Conservation (phyloP, 768 basidiomycete genomes). For the Xerocomellus amylosporus region DNA sequence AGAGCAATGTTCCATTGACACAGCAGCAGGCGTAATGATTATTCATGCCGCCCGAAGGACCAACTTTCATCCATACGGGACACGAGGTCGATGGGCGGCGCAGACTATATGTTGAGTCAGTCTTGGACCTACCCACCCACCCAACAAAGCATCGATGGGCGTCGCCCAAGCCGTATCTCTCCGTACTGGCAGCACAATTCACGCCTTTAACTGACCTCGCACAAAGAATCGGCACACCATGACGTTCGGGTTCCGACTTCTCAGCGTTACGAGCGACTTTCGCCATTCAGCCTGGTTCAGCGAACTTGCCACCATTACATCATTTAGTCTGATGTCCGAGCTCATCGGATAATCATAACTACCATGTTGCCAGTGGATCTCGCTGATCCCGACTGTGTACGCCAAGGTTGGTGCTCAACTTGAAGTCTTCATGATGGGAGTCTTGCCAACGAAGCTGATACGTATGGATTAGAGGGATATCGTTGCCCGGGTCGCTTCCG, state of each 20-base stretch:
- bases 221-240: not conserved
- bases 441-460: no score
- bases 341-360: not conserved
- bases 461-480: no score
- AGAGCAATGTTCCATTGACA: not conserved
- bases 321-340: not conserved
- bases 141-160: no score
- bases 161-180: no score
- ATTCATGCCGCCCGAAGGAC: not conserved
- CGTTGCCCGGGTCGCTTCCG: no score
- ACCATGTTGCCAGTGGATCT: not conserved
- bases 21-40: no score
- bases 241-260: not conserved
- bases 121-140: no score
- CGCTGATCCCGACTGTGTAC: not conserved
- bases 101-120: no score
- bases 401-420: no score
- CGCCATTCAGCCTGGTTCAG: not conserved
- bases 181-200: no score
- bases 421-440: no score
- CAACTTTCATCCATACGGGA: not conserved
- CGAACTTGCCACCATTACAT: not conserved
- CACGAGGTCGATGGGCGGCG: no score
- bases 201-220: not conserved
- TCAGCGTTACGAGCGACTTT: not conserved